phyloP scores from a whole-genome alignment of 2,329 filamentous ascomycete genomes.

The Ascocoryne sarcoides region DNA sequence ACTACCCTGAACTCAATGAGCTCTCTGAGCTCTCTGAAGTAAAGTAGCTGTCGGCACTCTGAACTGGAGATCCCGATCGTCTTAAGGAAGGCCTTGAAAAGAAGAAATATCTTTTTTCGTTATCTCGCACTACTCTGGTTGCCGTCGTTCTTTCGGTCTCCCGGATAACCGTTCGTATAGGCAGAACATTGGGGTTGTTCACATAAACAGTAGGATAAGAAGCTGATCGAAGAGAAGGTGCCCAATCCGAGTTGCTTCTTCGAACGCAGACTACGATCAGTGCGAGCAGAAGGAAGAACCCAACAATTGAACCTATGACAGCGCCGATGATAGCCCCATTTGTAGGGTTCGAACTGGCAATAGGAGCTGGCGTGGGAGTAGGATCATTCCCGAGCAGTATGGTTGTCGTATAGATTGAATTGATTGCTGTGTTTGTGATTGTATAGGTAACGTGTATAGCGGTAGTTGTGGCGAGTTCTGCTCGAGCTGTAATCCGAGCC shows the following conservation, averaged over 20 bases:
- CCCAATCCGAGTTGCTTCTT: slow-evolving; percentile 7
- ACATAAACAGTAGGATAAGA: slow-evolving; percentile 8
- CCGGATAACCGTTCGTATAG: slow-evolving; percentile 2
- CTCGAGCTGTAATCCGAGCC: slow-evolving; percentile 7
- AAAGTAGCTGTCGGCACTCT: background rate
- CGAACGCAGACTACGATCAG: slow-evolving; percentile 8
- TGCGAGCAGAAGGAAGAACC: slow-evolving; percentile 7
- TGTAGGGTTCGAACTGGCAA: slow-evolving; percentile 5
- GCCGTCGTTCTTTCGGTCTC: slow-evolving; percentile 2
- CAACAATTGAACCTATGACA: slow-evolving; percentile 9
- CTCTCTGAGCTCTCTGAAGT: slow-evolving; percentile 4
- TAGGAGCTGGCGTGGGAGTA: slow-evolving; percentile 2
- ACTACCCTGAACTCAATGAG: background rate
- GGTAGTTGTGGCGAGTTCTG: slow-evolving; percentile 3
- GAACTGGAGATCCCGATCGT: slow-evolving; percentile 3
- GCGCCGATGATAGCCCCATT: slow-evolving; percentile 10
- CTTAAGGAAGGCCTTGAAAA: slow-evolving; percentile 2
- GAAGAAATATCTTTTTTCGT: background rate
- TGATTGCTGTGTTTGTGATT: slow-evolving; percentile 1
- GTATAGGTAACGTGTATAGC: slow-evolving; percentile 3
- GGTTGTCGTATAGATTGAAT: slow-evolving; percentile 1
- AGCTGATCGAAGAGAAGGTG: slow-evolving; percentile 1
- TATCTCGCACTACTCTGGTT: background rate
- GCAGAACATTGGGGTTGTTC: slow-evolving; percentile 9
- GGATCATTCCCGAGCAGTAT: slow-evolving; percentile 6